Evolutionary conservation across 1,284 basidiomycete species (phyloP), one percentile per base, ranked within the genome.

Genomic region (Ceratobasidium sp.): DNA sequence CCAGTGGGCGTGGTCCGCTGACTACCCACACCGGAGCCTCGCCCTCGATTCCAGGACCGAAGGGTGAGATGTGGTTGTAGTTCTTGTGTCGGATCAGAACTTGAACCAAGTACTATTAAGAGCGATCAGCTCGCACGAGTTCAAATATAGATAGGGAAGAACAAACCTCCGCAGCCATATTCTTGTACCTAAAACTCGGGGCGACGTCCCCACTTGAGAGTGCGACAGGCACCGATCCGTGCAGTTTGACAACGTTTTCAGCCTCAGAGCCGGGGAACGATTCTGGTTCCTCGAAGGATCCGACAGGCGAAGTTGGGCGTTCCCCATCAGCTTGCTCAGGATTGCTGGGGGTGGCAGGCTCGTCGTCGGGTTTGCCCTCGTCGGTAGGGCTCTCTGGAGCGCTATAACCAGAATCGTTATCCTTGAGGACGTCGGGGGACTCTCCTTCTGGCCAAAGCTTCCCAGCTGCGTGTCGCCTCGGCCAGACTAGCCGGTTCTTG

Each of bases 201-300:
- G 24, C 41, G 2, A 27, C 53, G 36, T n/a, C 29, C 2, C 47
- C 48, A 29, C 33, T 24, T 1, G 33, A 5, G 6, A 17, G 48
- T 24, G 62, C 53, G 2, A 69, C 54, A 47, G 6, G 14, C 41
- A 69, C 66, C 5, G 66, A 69, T 36, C 66, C 66, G 33, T 56
- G 51, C 2, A 69, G 53, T n/a, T 57, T 72, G 4, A 72, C 69
- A 29, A 72, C 24, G 2, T 56, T 60, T 85, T 89, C 78, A 81
- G 82, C 78, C 84, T 80, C 80, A 84, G 83, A 75, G 88, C 89
- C 77, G 15, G 93, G 82, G 79, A 89, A 93, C 75, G 87, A n/a
- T n/a, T n/a, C n/a, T n/a, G n/a, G n/a, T n/a, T n/a, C n/a, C n/a
- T n/a, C n/a, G n/a, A n/a, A n/a, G n/a, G n/a, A n/a, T n/a, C n/a